Percentiles rank a stretch among this genome's conserved stretches.
Evolutionary conservation across 169 alveolate genomes (phyloP).

Genomic region (Hammondia hammondi): DNA sequence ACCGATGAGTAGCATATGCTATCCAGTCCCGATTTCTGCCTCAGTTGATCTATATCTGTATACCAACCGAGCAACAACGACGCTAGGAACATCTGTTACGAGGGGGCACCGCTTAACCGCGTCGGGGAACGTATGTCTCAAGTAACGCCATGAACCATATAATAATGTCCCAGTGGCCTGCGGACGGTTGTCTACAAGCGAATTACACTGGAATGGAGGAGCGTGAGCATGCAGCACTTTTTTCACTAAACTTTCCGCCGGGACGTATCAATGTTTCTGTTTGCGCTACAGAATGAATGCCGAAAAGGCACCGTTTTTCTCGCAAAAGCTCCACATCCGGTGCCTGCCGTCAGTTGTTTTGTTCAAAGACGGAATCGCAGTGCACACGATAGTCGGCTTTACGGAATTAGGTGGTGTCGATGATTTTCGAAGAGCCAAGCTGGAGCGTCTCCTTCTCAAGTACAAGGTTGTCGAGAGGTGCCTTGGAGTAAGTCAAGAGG

Average conservation of each 20-base stretch:
- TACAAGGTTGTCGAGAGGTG: slow-evolving; percentile 29
- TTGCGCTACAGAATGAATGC: slow-evolving; percentile 80
- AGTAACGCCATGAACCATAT: no score
- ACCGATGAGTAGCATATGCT: no score
- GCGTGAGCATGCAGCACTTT: no score
- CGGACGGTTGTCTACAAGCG: no score
- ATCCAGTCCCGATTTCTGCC: no score
- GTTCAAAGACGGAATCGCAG: slow-evolving; percentile 86
- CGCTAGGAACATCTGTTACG: no score
- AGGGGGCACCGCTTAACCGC: no score
- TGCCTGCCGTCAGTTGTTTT: slow-evolving; percentile 85
- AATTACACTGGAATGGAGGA: no score
- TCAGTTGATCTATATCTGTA: no score
- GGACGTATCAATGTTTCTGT: neutral
- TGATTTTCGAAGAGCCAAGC: slow-evolving; percentile 34
- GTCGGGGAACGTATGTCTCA: no score
- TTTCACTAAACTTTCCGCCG: neutral
- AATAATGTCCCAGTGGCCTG: no score
- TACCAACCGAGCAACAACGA: no score
- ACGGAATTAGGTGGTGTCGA: slow-evolving; percentile 85
- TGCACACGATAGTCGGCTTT: slow-evolving; percentile 87
- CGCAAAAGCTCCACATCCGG: slow-evolving; percentile 81
- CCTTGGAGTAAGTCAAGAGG: slow-evolving; percentile 29
- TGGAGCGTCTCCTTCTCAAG: slow-evolving; percentile 39
- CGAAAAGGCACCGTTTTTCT: slow-evolving; percentile 88